Base-by-base conservation (phyloP, 192 early-diverging fungal species). In the Entophlyctis luteolus region DNA sequence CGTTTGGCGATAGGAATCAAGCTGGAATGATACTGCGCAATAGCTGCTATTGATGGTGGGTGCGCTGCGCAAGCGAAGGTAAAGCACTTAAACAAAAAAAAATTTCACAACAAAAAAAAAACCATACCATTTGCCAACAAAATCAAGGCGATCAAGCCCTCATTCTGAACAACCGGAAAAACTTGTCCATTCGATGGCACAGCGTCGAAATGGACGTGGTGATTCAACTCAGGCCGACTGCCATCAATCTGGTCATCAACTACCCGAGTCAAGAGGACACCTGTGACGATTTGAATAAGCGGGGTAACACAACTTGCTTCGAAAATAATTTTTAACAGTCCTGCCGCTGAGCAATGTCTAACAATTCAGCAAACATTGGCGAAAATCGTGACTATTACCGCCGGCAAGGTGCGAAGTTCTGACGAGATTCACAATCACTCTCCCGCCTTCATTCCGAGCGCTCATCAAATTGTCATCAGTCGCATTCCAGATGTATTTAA, bases 181-280 rank as follows among this genome's bases (percentile, higher is more conserved):
- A 84, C 79, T 53, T 72, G 77, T 32, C 73, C 71, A 39, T 75
- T 72, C 8, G 74, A 59, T 8, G 82, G 79, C n/a, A 74, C 38
- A 2, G 79, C 76, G 52, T 84, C 82, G 69, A 84, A 84, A 48
- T 84, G 82, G 5, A 84, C 78, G 31, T 84, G 77, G 35, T 82
- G 73, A 34, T 81, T 75, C 8, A 45, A 55, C 29, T 53, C 53
- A 28, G 23, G 4, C 20, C 55, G 35, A 27, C 50, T 45, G 23
- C 52, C 65, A 12, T 12, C 62, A 12, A 8, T 23, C 34, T 3
- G 48, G 12, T 47, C 68, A 29, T 59, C 65, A 0, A 14, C 62
- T 32, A 56, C 58, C 5, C 58, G 39, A 0, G 68, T 70, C n/a
- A 84, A 58, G 2, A 79, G 52, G 8, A 79, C 82, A 14, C 82